phyloP scores from a whole-genome alignment of 2,329 filamentous ascomycete species.

The Purpureocillium lavendulum region DNA sequence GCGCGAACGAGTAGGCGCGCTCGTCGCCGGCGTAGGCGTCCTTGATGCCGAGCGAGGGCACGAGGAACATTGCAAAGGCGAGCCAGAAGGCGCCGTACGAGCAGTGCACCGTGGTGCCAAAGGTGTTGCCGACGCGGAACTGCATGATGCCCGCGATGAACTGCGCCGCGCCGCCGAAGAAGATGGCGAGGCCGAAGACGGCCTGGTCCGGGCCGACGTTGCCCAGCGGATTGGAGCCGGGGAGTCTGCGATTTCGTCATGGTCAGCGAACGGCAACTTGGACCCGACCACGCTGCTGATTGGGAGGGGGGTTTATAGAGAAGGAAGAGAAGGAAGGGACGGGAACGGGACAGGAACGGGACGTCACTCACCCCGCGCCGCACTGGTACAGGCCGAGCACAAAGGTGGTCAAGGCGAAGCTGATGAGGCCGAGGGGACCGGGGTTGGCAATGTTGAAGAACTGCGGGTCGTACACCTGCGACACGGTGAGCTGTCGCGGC shows the following conservation, averaged over 20 bases:
- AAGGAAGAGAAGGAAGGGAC: no score
- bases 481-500: constrained; percentile 24
- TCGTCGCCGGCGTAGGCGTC: constrained; percentile 29
- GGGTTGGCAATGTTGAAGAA: constrained; percentile 47
- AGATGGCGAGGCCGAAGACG: constrained; percentile 26
- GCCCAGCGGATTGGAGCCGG: constrained; percentile 22
- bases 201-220: constrained; percentile 25
- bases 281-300: no score
- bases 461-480: constrained; percentile 23
- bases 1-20: constrained; percentile 35
- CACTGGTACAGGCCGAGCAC: constrained; percentile 41
- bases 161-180: constrained; percentile 60
- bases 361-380: constrained; percentile 35
- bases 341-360: neutral
- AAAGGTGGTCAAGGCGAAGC: constrained; percentile 60
- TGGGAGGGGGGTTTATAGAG: no score
- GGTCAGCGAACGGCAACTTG: neutral
- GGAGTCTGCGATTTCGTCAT: constrained; percentile 16
- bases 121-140: constrained; percentile 49
- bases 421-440: constrained; percentile 50
- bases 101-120: constrained; percentile 52
- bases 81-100: constrained; percentile 57
- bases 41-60: constrained; percentile 41
- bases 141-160: constrained; percentile 55
- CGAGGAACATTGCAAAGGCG: constrained; percentile 48